These are phyloP conservation scores for Parsonsia alboflavescens DNA, from an alignment of 257 asterid genomes.

Conservation along the genomic window DNA sequence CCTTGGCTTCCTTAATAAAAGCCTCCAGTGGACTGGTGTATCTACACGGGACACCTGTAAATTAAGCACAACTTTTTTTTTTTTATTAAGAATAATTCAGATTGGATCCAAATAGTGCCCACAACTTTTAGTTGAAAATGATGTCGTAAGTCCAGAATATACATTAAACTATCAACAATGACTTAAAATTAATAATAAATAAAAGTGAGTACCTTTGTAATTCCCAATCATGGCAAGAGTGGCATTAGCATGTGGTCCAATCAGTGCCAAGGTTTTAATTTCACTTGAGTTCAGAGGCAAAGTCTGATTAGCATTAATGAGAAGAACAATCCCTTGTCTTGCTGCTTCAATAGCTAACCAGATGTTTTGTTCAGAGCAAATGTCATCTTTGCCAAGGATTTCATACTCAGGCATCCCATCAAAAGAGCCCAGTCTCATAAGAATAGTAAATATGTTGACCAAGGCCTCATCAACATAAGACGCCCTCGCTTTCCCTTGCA, in stretches of 20 bases:
- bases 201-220: constrained; percentile 43
- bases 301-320: constrained; percentile 27
- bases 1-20: neutral
- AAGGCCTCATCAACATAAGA: constrained; percentile 30
- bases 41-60: constrained; percentile 38
- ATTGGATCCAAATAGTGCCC: no score
- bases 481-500: constrained; percentile 31
- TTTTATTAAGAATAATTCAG: no score
- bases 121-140: no score
- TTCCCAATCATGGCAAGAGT: constrained; percentile 34
- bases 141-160: no score
- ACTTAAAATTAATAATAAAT: no score
- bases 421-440: constrained; percentile 47
- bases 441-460: constrained; percentile 22
- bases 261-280: constrained; percentile 30
- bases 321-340: constrained; percentile 45
- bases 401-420: constrained; percentile 37
- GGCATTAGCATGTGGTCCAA: constrained; percentile 37
- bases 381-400: constrained; percentile 23
- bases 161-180: no score
- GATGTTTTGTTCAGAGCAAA: constrained; percentile 29
- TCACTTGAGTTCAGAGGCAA: constrained; percentile 24
- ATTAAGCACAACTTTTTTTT: no score
- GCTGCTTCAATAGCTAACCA: constrained; percentile 20
- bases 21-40: constrained; percentile 31